Evolutionary conservation across 2,329 filamentous ascomycete species (phyloP).

Genomic region (Talaromyces atroroseus): DNA sequence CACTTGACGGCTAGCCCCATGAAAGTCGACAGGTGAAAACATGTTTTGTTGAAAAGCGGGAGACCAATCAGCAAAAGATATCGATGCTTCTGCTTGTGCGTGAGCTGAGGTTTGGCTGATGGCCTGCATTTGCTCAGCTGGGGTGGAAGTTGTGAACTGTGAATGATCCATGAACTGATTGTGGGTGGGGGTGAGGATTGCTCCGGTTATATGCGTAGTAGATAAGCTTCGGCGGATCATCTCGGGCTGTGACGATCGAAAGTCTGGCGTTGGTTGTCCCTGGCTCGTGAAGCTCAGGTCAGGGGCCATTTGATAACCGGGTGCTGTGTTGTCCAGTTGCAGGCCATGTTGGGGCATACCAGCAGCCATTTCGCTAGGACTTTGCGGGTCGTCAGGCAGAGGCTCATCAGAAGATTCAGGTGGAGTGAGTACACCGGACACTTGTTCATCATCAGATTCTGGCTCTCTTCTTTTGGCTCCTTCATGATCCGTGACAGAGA

Average conservation of each 20-base stretch:
- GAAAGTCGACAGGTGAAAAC: conserved; percentile 29
- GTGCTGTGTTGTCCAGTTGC: conserved; percentile 18
- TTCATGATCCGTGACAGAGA: conserved; percentile 36
- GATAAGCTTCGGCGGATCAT: conserved; percentile 22
- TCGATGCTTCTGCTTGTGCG: conserved; percentile 17
- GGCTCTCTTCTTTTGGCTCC: conserved; percentile 26
- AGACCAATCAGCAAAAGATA: conserved; percentile 27
- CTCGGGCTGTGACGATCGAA: conserved; percentile 13
- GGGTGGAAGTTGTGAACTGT: conserved; percentile 20
- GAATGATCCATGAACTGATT: conserved; percentile 23
- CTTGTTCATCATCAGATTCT: conserved; percentile 25
- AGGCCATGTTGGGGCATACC: conserved; percentile 17
- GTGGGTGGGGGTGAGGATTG: conserved; percentile 27
- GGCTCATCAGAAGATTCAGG: conserved; percentile 17
- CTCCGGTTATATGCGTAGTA: conserved; percentile 22
- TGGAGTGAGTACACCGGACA: conserved; percentile 16
- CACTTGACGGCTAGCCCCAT: conserved; percentile 20
- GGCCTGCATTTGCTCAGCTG: conserved; percentile 19
- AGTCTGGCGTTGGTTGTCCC: conserved; percentile 20
- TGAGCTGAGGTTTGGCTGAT: conserved; percentile 18
- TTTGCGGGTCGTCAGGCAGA: conserved; percentile 22
- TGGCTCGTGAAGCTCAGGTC: conserved; percentile 24
- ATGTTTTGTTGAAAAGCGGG: conserved; percentile 30
- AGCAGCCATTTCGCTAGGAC: conserved; percentile 22
- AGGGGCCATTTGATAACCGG: conserved; percentile 26